Conservation (phyloP, 2,329 filamentous ascomycete genomes). For the Paraphaeosphaeria sporulosa region DNA sequence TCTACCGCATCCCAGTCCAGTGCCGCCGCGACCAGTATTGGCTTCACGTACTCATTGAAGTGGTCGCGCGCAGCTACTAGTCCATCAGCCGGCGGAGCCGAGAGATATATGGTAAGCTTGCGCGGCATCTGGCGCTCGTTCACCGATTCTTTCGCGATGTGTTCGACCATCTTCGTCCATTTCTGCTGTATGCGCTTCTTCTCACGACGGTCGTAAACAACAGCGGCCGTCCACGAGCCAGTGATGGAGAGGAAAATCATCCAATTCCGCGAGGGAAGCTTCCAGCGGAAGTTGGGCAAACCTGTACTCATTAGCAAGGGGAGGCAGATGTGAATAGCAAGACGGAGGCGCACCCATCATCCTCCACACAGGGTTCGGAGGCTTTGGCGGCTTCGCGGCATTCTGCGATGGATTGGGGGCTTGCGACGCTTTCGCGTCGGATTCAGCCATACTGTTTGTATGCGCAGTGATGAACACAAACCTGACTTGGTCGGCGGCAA, state of each 20-base stretch:
- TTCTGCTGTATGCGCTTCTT: conserved; percentile 85
- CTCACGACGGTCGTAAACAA: conserved; percentile 92
- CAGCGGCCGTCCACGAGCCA: conserved; percentile 77
- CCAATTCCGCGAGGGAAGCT: conserved; percentile 95
- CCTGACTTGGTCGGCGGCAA: conserved; percentile 6
- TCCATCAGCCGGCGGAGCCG: conserved; percentile 85
- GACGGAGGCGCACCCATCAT: conserved; percentile 47
- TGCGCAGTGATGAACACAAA: conserved; percentile 13
- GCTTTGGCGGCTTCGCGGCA: conserved; percentile 37
- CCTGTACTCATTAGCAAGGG: conserved; percentile 58
- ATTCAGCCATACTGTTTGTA: conserved; percentile 41
- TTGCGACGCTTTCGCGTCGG: conserved; percentile 37
- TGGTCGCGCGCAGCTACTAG: conserved; percentile 88
- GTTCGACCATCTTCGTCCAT: conserved; percentile 85
- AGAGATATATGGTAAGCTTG: conserved; percentile 84
- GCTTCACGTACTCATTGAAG: conserved; percentile 95
- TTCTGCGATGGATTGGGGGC: conserved; percentile 30
- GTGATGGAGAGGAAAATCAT: conserved; percentile 89
- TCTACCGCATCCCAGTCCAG: conserved; percentile 97
- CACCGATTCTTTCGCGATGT: conserved; percentile 81
- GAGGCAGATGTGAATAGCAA: conserved; percentile 1
- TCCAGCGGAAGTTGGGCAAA: conserved; percentile 81
- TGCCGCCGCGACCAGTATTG: conserved; percentile 85
- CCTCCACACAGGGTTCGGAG: conserved; percentile 48
- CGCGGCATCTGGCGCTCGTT: conserved; percentile 76